Evolutionary conservation across 352 stramenopile genomes (phyloP).

Genomic region (Globisporangium paroecandrum): DNA sequence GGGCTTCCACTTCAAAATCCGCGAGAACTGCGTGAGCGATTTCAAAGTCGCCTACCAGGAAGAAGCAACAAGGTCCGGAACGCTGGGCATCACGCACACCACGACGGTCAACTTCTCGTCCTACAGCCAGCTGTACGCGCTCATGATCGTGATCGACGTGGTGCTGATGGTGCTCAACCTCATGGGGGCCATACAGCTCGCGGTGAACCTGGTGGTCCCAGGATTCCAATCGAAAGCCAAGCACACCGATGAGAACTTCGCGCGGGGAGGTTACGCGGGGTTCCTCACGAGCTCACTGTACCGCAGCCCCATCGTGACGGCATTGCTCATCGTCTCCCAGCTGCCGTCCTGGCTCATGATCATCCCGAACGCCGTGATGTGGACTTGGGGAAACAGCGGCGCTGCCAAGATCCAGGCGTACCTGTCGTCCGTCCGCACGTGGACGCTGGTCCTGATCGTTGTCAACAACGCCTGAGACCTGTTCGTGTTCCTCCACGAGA

Average conservation of each 20-base stretch:
- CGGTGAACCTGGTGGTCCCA: neutral
- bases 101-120: conserved; percentile 35
- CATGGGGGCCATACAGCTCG: conserved; percentile 12
- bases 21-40: conserved; percentile 20
- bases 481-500: conserved; percentile 26
- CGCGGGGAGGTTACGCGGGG: neutral
- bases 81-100: conserved; percentile 21
- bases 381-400: conserved; percentile 17
- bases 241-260: conserved; percentile 3
- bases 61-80: neutral
- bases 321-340: conserved; percentile 1
- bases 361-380: conserved; percentile 30
- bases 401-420: conserved; percentile 22
- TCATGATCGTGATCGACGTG: conserved; percentile 36
- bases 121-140: conserved; percentile 38
- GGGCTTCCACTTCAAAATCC: conserved; percentile 30
- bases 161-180: conserved; percentile 28
- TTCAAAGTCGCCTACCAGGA: neutral
- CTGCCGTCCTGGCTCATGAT: conserved; percentile 33
- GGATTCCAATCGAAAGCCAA: neutral
- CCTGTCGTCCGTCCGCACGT: conserved; percentile 35
- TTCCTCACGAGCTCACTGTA: conserved; percentile 9
- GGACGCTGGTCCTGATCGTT: conserved; percentile 30
- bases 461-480: conserved; percentile 37
- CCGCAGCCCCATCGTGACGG: conserved; percentile 16